These are phyloP conservation scores for Trichoderma simmonsii DNA, from an alignment of 2,329 filamentous ascomycete species.

Conservation along the genomic window DNA sequence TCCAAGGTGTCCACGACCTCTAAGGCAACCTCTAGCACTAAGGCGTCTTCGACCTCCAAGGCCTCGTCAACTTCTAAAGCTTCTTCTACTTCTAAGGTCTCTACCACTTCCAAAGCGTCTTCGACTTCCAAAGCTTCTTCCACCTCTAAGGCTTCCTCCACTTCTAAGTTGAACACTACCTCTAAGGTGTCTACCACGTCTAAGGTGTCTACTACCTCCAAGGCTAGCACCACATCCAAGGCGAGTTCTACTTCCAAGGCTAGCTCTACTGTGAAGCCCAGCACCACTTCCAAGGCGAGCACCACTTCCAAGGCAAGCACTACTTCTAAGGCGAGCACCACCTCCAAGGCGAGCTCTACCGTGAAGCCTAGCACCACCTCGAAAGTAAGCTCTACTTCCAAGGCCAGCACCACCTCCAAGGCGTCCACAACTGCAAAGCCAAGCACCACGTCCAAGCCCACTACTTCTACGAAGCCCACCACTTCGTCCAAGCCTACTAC, in stretches of 20 bases:
- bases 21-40: neutral
- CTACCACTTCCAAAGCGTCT: neutral
- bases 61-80: neutral
- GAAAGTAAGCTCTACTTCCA: neutral
- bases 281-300: neutral
- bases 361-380: neutral
- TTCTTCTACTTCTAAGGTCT: neutral
- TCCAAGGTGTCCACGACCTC: neutral
- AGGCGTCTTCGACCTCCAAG: neutral
- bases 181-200: neutral
- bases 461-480: neutral
- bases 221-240: neutral
- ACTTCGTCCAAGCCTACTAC: neutral
- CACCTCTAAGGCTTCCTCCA: neutral
- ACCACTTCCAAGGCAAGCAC: neutral
- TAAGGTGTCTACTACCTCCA: slow-evolving; percentile 14
- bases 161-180: neutral
- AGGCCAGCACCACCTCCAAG: slow-evolving; percentile 14
- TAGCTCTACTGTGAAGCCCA: neutral
- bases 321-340: neutral
- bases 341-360: neutral
- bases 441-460: neutral
- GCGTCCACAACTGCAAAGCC: neutral
- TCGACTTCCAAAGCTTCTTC: neutral
- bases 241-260: neutral